phyloP scores from a whole-genome alignment of 345 rosid species.

The Corchorus capsularis region DNA sequence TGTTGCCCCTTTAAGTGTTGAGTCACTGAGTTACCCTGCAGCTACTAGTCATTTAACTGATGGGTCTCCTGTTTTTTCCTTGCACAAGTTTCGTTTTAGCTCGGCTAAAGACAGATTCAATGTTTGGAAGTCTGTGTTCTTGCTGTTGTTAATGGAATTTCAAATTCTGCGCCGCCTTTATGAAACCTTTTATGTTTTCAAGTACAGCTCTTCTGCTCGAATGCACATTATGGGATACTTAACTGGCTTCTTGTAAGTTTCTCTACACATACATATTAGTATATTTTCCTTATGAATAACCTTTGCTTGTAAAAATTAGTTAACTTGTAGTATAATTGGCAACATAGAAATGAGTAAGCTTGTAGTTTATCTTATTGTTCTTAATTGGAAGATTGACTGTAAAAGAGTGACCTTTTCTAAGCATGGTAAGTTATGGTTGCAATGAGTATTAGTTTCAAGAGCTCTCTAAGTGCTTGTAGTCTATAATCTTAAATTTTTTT shows the following conservation, averaged over 20 bases:
- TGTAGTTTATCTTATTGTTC: not conserved
- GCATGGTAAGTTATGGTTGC: not conserved
- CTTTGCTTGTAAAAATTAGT: not conserved
- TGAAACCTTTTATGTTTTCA: slow-evolving; percentile 21
- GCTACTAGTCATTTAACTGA: slow-evolving; percentile 17
- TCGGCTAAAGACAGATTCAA: slow-evolving; percentile 20
- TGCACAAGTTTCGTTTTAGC: slow-evolving; percentile 19
- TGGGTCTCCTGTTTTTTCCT: slow-evolving; percentile 4
- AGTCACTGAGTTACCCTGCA: slow-evolving; percentile 7
- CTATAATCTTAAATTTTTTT: not conserved
- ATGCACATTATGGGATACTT: slow-evolving; percentile 25
- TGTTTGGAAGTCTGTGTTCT: slow-evolving; percentile 21
- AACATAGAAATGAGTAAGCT: not conserved
- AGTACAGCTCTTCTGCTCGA: slow-evolving; percentile 19
- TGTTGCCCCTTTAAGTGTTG: slow-evolving; percentile 13
- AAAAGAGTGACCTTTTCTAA: not conserved
- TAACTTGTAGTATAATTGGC: not conserved
- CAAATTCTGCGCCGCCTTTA: slow-evolving; percentile 22
- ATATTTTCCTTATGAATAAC: not conserved
- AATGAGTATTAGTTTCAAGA: not conserved
- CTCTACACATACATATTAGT: not conserved
- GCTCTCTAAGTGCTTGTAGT: not conserved
- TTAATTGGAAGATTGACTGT: not conserved
- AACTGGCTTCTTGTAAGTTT: slow-evolving; percentile 25
- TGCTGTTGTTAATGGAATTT: slow-evolving; percentile 23